phyloP scores from a whole-genome alignment of 106 monocot genomes.

The Agapanthus africanus region DNA sequence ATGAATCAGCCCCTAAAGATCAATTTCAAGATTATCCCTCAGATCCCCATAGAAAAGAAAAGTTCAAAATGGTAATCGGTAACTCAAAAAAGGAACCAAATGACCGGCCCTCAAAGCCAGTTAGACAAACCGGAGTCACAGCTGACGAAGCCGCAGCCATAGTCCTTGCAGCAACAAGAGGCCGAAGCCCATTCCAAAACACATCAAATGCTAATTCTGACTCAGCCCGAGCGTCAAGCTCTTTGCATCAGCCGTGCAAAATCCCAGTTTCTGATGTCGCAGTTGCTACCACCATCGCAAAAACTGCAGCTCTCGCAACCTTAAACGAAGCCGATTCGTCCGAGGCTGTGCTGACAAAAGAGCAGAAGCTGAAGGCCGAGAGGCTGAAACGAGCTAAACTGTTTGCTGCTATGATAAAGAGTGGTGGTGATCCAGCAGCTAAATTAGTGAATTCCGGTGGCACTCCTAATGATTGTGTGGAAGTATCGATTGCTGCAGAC shows the following conservation, averaged over 20 bases:
- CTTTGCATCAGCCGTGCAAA: constrained; percentile 8
- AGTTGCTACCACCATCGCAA: constrained; percentile 62
- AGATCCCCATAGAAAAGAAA: constrained; percentile 49
- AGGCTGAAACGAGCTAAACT: constrained; percentile 83
- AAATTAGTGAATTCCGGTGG: constrained; percentile 17
- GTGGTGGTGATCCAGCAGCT: constrained; percentile 12
- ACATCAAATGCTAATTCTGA: constrained; percentile 2
- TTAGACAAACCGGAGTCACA: constrained; percentile 32
- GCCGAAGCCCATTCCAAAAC: constrained; percentile 29
- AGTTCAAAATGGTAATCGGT: constrained; percentile 74
- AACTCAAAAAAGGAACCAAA: constrained; percentile 42
- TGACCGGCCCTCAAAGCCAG: constrained; percentile 17
- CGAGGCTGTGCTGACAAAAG: constrained; percentile 54
- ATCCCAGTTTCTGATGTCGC: constrained; percentile 21
- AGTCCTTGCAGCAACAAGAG: constrained; percentile 71
- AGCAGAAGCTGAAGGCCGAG: constrained; percentile 90
- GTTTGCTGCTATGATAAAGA: constrained; percentile 81
- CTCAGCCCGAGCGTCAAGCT: constrained; percentile 1
- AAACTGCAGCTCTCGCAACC: constrained; percentile 57
- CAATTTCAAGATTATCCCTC: constrained; percentile 22
- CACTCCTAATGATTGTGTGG: constrained; percentile 6
- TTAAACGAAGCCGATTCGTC: constrained; percentile 72
- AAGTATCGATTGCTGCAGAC: constrained; percentile 16
- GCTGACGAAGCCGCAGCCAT: constrained; percentile 77
- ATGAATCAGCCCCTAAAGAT: constrained; percentile 18